Percentiles rank a stretch among this genome's conserved stretches.
Conservation (phyloP, 805 yeast species). For the Cyberlindnera petersonii region DNA sequence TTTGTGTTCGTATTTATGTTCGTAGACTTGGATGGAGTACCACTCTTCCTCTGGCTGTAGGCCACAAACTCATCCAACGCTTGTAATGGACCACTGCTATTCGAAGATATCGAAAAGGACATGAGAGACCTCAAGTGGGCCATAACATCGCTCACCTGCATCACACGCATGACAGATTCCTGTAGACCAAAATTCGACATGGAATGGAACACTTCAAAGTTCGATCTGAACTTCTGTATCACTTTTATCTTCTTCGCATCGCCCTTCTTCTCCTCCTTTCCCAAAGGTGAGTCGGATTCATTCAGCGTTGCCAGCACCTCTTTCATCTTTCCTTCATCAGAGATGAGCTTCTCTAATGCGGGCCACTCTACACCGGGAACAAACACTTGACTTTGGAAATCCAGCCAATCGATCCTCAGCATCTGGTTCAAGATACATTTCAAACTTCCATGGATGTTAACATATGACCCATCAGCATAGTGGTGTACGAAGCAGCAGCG, state of each 20-base stretch:
- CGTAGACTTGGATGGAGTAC: conserved; percentile 3
- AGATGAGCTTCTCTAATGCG: conserved; percentile 39
- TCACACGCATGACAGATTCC: conserved; percentile 59
- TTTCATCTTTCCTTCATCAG: conserved; percentile 26
- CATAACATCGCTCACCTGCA: conserved; percentile 80
- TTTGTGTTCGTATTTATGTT: conserved; percentile 1
- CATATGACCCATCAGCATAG: conserved; percentile 68
- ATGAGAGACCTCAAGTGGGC: conserved; percentile 63
- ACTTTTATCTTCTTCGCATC: conserved; percentile 17
- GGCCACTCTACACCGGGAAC: conserved; percentile 45
- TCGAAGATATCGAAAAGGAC: conserved; percentile 46
- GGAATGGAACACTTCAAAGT: conserved; percentile 42
- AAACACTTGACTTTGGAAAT: conserved; percentile 47
- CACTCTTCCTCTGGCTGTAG: conserved; percentile 11
- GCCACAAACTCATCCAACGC: conserved; percentile 44
- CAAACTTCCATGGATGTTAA: conserved; percentile 56
- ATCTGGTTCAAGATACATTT: conserved; percentile 60
- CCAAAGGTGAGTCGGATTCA: conserved; percentile 2
- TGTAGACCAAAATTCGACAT: conserved; percentile 60
- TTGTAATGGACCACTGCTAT: conserved; percentile 50
- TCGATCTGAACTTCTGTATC: conserved; percentile 32
- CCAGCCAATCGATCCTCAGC: conserved; percentile 69
- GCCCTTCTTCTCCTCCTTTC: conserved; percentile 3
- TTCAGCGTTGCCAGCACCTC: conserved; percentile 10
- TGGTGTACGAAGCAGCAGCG: conserved; percentile 45